Base-by-base conservation (phyloP, 495 filamentous ascomycete species). In the Neurospora sp. region DNA sequence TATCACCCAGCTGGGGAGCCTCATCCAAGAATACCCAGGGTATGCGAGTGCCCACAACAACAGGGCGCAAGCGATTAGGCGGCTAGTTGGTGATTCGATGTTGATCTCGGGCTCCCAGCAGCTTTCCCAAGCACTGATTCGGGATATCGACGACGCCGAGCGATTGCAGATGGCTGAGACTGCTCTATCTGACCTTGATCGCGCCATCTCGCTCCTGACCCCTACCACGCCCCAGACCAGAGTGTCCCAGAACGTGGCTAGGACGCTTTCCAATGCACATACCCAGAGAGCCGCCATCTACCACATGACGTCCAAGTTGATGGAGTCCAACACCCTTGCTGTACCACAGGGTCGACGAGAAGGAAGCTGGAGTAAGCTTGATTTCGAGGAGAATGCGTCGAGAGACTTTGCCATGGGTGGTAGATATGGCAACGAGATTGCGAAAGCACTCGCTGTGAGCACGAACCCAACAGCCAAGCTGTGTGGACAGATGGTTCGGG, bases 381-480 rank as follows among this genome's bases (percentile, higher is more conserved):
- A 88, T 42, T 85, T 95, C 46, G 93, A 94, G 81, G 88, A 92
- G 75, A 87, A 88, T 72, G 93, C 92, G 3, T 91, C 89, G 73
- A 83, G 85, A 42, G 91, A 93, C 76, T 95, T 97, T 81, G 90
- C 88, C 69, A 79, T 89, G 74, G 93, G 91, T 0, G 93, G 92
- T 1, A 80, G 88, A 76, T 96, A 91, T 80, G 94, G 93, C 18
- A 93, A 92, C 81, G 89, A 90, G 74, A 86, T 94, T 72, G 93
- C 90, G 14, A 90, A 90, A 82, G 88, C 87, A 61, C 81, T 96
- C 82, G 90, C 91, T 3, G 93, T 96, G 66, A 86, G 87, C 81
- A 92, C 90, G 53, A 97, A 97, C 85, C 94, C 94, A 40, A 92
- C 92, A 75, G 93, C 93, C 37, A 96, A 94, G 85, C 85, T 96